A percentile compares a stretch with the other conserved stretches of the same genome.
Conservation (phyloP, 768 basidiomycete genomes). For the Rhizopogon sp. region DNA sequence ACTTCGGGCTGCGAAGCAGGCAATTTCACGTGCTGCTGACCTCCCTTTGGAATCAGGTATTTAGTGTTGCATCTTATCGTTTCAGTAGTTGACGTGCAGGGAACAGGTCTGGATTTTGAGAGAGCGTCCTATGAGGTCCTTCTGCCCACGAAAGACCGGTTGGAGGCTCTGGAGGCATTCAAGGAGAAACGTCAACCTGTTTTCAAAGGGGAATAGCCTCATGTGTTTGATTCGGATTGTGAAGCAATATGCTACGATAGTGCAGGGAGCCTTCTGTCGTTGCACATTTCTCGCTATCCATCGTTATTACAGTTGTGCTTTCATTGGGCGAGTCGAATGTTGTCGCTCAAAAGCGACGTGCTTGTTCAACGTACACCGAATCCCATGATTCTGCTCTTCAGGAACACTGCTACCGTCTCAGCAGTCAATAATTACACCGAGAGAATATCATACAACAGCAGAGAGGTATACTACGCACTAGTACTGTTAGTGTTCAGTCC, state of each 20-base stretch:
- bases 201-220: conserved; percentile 70
- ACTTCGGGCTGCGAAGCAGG: conserved; percentile 82
- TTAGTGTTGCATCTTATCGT: neutral
- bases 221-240: neutral
- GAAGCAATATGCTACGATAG: too few relatives aligned
- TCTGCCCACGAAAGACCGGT: conserved; percentile 66
- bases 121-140: conserved; percentile 79
- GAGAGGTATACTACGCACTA: neutral
- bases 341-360: too few relatives aligned
- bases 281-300: too few relatives aligned
- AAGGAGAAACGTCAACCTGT: conserved; percentile 74
- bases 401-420: too few relatives aligned
- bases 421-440: too few relatives aligned
- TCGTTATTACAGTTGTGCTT: too few relatives aligned
- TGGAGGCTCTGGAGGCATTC: conserved; percentile 84
- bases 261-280: neutral
- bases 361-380: too few relatives aligned
- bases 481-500: conserved; percentile 28
- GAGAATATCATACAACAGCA: neutral
- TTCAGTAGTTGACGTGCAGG: neutral
- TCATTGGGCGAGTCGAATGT: too few relatives aligned
- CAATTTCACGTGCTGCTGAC: conserved; percentile 76
- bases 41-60: conserved; percentile 72
- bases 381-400: too few relatives aligned
- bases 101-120: conserved; percentile 85